Evolutionary conservation across 345 rosid species (phyloP).

Genomic region (thale cress (Arabidopsis thaliana)): DNA sequence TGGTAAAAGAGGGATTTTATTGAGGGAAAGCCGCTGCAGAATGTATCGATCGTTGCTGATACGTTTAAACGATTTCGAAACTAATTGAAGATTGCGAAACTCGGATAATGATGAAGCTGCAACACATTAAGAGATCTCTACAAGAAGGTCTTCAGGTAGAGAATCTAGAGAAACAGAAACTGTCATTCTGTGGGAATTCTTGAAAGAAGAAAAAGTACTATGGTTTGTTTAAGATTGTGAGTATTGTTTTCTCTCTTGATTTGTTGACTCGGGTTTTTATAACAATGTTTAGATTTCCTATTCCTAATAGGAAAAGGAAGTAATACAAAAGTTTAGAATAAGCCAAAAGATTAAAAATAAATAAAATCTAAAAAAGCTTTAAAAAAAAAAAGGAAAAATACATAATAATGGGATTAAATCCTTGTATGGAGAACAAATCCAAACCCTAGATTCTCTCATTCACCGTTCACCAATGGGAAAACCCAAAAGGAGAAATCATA

Average conservation of each 20-base stretch:
- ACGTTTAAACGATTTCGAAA: constrained; percentile 18
- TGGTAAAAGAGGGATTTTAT: neutral
- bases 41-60: neutral
- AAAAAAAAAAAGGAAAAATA: no score
- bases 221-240: neutral
- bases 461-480: neutral
- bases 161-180: neutral
- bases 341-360: no score
- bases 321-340: neutral
- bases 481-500: neutral
- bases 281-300: neutral
- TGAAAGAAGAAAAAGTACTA: constrained; percentile 1
- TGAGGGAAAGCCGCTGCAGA: neutral
- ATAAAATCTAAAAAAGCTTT: no score
- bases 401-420: no score
- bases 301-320: neutral
- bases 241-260: neutral
- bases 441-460: neutral
- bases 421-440: neutral
- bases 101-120: constrained; percentile 3
- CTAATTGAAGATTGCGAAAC: neutral
- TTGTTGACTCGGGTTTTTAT: neutral
- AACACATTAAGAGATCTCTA: constrained; percentile 14
- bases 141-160: constrained; percentile 25
- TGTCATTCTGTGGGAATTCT: neutral